Percentiles rank a stretch among this genome's conserved stretches.
phyloP scores from a whole-genome alignment of 140 eudicot genomes.

The Bidens hawaiensis region DNA sequence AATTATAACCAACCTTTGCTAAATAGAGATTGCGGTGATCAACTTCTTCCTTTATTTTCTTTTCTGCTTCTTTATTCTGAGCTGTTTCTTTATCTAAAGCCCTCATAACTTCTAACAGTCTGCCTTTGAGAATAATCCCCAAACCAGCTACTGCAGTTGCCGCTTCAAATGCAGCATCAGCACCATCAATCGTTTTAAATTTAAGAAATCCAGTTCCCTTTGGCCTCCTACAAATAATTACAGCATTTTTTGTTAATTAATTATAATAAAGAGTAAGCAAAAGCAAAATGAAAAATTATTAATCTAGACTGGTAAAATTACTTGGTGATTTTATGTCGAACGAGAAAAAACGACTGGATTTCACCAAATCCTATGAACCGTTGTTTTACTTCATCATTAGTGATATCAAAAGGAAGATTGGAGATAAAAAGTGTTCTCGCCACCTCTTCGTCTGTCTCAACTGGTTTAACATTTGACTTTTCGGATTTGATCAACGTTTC shows the following conservation, averaged over 20 bases:
- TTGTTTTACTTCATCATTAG: constrained; percentile 71
- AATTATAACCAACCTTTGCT: constrained; percentile 56
- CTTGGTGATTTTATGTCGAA: constrained; percentile 85
- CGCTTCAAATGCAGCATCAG: constrained; percentile 70
- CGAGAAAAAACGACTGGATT: constrained; percentile 74
- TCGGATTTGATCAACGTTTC: constrained; percentile 27
- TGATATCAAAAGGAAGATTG: constrained; percentile 82
- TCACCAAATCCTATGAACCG: constrained; percentile 80
- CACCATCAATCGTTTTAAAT: constrained; percentile 65
- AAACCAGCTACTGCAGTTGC: constrained; percentile 63
- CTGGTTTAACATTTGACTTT: constrained; percentile 20
- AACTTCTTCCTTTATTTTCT: constrained; percentile 62
- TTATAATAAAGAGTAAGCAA: background rate
- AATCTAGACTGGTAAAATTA: constrained; percentile 27
- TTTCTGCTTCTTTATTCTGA: constrained; percentile 59
- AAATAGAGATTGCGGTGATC: constrained; percentile 91
- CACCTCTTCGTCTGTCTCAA: constrained; percentile 58
- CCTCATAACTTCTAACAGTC: constrained; percentile 75
- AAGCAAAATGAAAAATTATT: background rate
- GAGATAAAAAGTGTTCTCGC: constrained; percentile 63
- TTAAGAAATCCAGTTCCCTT: constrained; percentile 92
- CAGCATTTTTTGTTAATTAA: background rate
- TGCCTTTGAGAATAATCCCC: constrained; percentile 79
- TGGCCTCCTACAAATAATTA: constrained; percentile 59
- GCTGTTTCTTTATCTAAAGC: constrained; percentile 90